Evolutionary conservation across 768 basidiomycete genomes (phyloP), one percentile per base, ranked within the genome.

Genomic region (Naganishia antarctica): DNA sequence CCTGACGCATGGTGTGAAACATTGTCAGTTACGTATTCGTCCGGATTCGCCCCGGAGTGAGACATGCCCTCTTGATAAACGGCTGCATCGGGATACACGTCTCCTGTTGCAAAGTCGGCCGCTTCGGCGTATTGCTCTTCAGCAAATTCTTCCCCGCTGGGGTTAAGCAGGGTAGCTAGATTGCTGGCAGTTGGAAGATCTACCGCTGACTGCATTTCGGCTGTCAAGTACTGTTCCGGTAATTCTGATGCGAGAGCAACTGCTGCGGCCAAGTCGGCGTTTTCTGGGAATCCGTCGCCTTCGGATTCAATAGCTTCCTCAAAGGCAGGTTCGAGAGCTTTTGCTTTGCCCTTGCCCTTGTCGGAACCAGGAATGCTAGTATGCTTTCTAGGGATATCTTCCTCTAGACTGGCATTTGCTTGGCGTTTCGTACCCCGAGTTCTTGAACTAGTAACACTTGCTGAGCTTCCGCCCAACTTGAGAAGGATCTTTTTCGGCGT

Each of bases 401-500:
- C 53, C 23, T 46, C 45, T 18, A 18, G n/a, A 18, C 5, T 11
- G 9, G 53, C 53, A 4, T 7, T 40, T 4, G 53, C 53, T 23
- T 37, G n/a, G 13, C 53, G 32, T 40, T 57, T 57, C 2, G 34
- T 57, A n/a, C 53, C 53, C 5, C 53, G 53, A 16, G 32, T 23
- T 2, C 53, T 32, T 1, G 34, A 41, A 18, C 53, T 25, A 21
- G 34, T 21, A 2, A 26, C 53, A 25, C 34, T 40, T 2, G 51
- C 7, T 37, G 53, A 21, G 32, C 31, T 40, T 25, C 34, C 43
- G 13, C 43, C 53, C 3, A 57, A 0, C 32, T 41, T 57, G 37
- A 57, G 53, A 16, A 57, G 53, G 11, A 57, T 57, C 34, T 40
- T 57, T 26, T 57, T 57, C 28, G 53, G 53, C 5, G 53, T 34